Percentiles rank a stretch among this genome's conserved stretches.
Conservation (phyloP, 2,329 filamentous ascomycete genomes). For the Chaetothyriales sp. region DNA sequence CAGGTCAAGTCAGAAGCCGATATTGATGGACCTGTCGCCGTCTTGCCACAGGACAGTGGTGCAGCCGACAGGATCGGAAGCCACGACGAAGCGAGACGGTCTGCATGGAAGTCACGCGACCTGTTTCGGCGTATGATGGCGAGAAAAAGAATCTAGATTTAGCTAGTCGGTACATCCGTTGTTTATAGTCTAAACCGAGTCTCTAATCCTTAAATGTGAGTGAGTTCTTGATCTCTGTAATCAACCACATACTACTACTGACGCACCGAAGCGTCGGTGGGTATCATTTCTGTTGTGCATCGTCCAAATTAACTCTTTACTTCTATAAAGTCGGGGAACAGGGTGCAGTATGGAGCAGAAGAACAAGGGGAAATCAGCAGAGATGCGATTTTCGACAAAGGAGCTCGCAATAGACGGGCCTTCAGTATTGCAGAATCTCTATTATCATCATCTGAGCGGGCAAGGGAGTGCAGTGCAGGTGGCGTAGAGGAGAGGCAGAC, state of each 20-base stretch:
- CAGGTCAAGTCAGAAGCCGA: not conserved
- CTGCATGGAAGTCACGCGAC: not conserved
- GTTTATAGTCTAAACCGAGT: too few species aligned
- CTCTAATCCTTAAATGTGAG: too few species aligned
- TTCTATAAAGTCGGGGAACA: not conserved
- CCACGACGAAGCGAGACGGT: not conserved
- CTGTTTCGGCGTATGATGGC: not conserved
- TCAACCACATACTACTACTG: too few species aligned
- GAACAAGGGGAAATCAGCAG: not conserved
- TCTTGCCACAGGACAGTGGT: not conserved
- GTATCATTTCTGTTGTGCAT: not conserved
- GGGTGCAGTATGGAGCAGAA: not conserved
- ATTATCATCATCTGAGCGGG: not conserved
- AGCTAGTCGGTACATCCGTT: not conserved
- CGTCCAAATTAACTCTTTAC: not conserved
- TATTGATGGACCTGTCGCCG: not conserved
- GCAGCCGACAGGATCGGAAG: not conserved
- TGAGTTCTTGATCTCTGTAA: too few species aligned
- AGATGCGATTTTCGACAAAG: not conserved
- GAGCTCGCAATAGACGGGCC: not conserved
- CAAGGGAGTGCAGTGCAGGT: not conserved
- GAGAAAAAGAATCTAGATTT: not conserved
- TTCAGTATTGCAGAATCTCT: not conserved
- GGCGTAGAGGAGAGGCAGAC: not conserved
- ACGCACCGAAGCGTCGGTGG: too few species aligned